These are phyloP conservation scores for Paspalum vaginatum DNA, from an alignment of 176 grass and related monocot genomes.

Conservation along the genomic window DNA sequence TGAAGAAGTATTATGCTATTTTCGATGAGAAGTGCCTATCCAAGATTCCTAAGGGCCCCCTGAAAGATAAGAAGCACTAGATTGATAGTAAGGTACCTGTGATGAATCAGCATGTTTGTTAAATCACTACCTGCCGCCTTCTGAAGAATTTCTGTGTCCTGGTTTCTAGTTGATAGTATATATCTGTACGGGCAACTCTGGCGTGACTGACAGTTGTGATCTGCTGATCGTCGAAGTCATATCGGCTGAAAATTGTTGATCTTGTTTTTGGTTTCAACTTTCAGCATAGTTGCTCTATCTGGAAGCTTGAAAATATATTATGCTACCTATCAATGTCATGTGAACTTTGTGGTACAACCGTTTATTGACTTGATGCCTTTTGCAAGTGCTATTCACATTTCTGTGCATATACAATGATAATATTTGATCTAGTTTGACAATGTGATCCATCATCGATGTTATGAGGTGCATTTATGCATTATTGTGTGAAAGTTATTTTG, in stretches of 20 bases:
- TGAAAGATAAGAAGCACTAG: constrained; percentile 77
- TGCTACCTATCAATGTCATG: constrained; percentile 24
- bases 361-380: not conserved
- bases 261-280: constrained; percentile 38
- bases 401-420: not conserved
- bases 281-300: constrained; percentile 41
- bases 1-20: constrained; percentile 79
- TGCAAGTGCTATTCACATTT: not conserved
- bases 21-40: constrained; percentile 84
- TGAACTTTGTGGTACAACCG: constrained; percentile 25
- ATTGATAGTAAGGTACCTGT: constrained; percentile 41
- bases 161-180: constrained; percentile 38
- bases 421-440: not conserved
- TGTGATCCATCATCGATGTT: not conserved
- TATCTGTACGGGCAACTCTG: constrained; percentile 37
- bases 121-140: constrained; percentile 25
- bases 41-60: constrained; percentile 73
- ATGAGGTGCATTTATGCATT: not conserved
- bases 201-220: constrained; percentile 30
- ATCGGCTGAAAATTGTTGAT: constrained; percentile 39
- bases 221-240: constrained; percentile 32
- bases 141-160: constrained; percentile 32
- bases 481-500: not conserved
- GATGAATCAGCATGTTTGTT: constrained; percentile 11
- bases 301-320: constrained; percentile 41